Base-by-base conservation (phyloP, 2,329 filamentous ascomycete genomes). In the Talaromyces sp. region DNA sequence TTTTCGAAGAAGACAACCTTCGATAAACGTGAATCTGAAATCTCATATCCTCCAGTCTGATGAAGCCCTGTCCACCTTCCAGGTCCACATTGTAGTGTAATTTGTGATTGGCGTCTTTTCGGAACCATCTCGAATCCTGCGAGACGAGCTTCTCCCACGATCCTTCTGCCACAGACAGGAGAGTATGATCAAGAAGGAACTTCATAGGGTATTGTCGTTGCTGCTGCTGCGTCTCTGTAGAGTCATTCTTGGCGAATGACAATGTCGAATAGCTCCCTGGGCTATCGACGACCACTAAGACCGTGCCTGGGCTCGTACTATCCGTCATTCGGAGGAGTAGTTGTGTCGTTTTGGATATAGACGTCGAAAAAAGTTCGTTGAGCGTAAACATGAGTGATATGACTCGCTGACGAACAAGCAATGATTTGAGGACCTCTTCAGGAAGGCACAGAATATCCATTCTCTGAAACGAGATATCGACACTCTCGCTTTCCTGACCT, bases 231-330 rank as follows among this genome's bases (percentile, higher is more conserved):
- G 50, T 54, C 14, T 28, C n/a, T 12, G 48, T n/a, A 5, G 52
- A 44, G 2, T n/a, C 50, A 4, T 78, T 79, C 65, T 82, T 83
- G 3, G 88, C 88, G 0, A 97, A 75, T 0, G 84, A 85, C 3
- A 96, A 84, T 63, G 92, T 91, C 0, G 93, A 95, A 76, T 98
- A 98, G 75, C 89, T 96, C 0, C 95, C 95, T 0, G 95, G 92
- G 68, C 92, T 96, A 74, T 99, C 93, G 3, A 97, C 88, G 2
- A 98, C 90, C 0, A 98, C 83, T 1, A 98, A 79, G 42, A 93
- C 75, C 1, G 91, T 85, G 0, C 86, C 88, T 0, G 79, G 64
- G 0, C 81, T 77, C 2, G 90, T 72, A 0, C 77, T 67, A 1
- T 84, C 79, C 0, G 89, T 91, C 18, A 97, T 78, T 0, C 80